These are phyloP conservation scores for Phytophthora vignae DNA, from an alignment of 352 stramenopile genomes.

Conservation along the genomic window DNA sequence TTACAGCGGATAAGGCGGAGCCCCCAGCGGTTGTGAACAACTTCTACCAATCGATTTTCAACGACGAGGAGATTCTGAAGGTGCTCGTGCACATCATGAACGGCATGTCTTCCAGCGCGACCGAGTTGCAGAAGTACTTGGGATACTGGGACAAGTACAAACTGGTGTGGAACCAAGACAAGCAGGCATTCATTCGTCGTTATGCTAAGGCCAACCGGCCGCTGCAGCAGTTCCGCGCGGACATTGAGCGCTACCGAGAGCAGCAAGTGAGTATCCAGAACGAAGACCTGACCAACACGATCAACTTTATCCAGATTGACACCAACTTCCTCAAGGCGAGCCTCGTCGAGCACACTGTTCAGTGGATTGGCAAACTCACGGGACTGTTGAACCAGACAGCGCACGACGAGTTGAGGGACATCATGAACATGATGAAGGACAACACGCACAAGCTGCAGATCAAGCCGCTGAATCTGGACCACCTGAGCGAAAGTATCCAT, in stretches of 20 bases:
- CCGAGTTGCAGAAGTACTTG: conserved; percentile 95
- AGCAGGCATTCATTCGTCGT: conserved; percentile 95
- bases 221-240: conserved; percentile 92
- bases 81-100: conserved; percentile 97
- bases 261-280: conserved; percentile 93
- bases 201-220: conserved; percentile 96
- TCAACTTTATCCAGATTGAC: conserved; percentile 97
- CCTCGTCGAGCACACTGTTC: conserved; percentile 92
- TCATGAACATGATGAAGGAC: conserved; percentile 91
- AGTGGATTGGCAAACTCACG: conserved; percentile 95
- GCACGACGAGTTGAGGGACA: conserved; percentile 83
- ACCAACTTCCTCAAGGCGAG: conserved; percentile 93
- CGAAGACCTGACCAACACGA: conserved; percentile 92
- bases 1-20: conserved; percentile 25
- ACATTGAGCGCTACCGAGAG: conserved; percentile 93
- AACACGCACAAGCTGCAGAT: conserved; percentile 87
- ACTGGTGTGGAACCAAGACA: conserved; percentile 94
- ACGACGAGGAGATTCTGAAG: conserved; percentile 96
- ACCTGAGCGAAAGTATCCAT: conserved; percentile 93
- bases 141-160: conserved; percentile 97
- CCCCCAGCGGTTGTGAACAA: conserved; percentile 47
- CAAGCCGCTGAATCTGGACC: conserved; percentile 90
- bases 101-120: conserved; percentile 93
- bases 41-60: conserved; percentile 96
- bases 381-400: conserved; percentile 93